Evolutionary conservation across 306 rosid genomes (phyloP).

Genomic region (Vigna mungo): DNA sequence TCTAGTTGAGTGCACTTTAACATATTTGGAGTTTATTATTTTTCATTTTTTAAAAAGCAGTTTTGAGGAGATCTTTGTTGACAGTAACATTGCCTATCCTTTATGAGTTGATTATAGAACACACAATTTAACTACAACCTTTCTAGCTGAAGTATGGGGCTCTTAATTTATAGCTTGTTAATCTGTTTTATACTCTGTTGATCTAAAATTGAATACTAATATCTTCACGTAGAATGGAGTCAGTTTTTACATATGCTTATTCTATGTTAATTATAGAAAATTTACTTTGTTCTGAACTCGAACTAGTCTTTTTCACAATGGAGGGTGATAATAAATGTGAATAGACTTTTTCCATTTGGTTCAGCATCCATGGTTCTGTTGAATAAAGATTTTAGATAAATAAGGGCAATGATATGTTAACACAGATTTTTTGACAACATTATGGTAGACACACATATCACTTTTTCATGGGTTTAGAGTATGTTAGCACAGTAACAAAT

Average conservation of each 20-base stretch:
- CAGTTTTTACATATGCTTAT: not conserved
- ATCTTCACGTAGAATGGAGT: not conserved
- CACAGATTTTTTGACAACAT: too few relatives aligned
- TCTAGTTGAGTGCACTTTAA: not conserved
- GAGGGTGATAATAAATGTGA: slow-evolving; percentile 28
- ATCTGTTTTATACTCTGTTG: slow-evolving; percentile 18
- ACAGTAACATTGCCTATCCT: slow-evolving; percentile 1
- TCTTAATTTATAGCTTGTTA: slow-evolving; percentile 6
- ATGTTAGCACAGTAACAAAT: too few relatives aligned
- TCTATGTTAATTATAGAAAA: slow-evolving; percentile 10
- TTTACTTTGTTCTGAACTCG: slow-evolving; percentile 13
- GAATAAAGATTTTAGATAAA: slow-evolving; percentile 17
- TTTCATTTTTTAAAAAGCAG: not conserved
- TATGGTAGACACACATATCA: too few relatives aligned
- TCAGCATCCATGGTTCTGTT: slow-evolving; percentile 10
- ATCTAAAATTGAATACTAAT: slow-evolving; percentile 8
- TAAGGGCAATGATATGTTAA: not conserved
- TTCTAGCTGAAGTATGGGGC: not conserved
- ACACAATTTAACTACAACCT: slow-evolving; percentile 27
- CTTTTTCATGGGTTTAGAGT: too few relatives aligned
- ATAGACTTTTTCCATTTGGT: slow-evolving; percentile 39
- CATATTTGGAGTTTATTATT: slow-evolving; percentile 14
- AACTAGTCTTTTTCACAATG: slow-evolving; percentile 24
- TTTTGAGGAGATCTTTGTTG: slow-evolving; percentile 28
- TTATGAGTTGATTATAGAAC: not conserved